These are phyloP conservation scores for Candolleomyces efflorescens DNA, from an alignment of 768 basidiomycete species.

Conservation along the genomic window DNA sequence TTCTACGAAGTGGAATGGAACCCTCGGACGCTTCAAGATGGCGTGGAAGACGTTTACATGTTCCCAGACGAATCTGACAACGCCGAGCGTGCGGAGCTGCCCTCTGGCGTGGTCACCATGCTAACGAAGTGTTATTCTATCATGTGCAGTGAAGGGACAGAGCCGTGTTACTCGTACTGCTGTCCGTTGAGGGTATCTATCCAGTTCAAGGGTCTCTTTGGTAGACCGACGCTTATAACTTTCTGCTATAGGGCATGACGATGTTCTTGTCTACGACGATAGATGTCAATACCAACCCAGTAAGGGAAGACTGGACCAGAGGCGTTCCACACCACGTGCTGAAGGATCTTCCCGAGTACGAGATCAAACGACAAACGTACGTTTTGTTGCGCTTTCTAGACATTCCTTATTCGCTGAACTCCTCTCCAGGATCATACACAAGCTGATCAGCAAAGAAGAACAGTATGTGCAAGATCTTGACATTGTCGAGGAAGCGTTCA, in stretches of 20 bases:
- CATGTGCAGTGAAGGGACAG: slow-evolving; percentile 69
- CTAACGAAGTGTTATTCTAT: slow-evolving; percentile 90
- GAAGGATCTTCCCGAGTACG: slow-evolving; percentile 60
- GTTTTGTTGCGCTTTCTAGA: slow-evolving; percentile 10
- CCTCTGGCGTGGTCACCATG: slow-evolving; percentile 87
- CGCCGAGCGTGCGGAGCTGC: slow-evolving; percentile 68
- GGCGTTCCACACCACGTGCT: slow-evolving; percentile 38
- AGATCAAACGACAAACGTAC: slow-evolving; percentile 78
- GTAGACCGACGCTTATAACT: neutral
- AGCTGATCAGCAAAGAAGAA: slow-evolving; percentile 84
- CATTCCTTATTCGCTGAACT: neutral
- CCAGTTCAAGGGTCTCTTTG: neutral
- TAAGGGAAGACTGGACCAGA: slow-evolving; percentile 43
- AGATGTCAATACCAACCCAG: slow-evolving; percentile 29
- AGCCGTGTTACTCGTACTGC: slow-evolving; percentile 75
- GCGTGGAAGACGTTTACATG: slow-evolving; percentile 91
- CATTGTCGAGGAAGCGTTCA: slow-evolving; percentile 66
- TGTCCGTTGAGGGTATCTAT: slow-evolving; percentile 66
- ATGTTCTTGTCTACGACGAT: slow-evolving; percentile 19
- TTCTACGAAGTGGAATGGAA: slow-evolving; percentile 98
- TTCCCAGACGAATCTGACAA: slow-evolving; percentile 82
- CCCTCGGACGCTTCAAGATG: slow-evolving; percentile 72
- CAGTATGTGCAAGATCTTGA: slow-evolving; percentile 88
- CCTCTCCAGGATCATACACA: slow-evolving; percentile 65
- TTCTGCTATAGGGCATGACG: slow-evolving; percentile 3